Evolutionary conservation across 192 early-diverging fungal species (phyloP), one percentile per base, ranked within the genome.

Genomic region (Martensiomyces pterosporus): DNA sequence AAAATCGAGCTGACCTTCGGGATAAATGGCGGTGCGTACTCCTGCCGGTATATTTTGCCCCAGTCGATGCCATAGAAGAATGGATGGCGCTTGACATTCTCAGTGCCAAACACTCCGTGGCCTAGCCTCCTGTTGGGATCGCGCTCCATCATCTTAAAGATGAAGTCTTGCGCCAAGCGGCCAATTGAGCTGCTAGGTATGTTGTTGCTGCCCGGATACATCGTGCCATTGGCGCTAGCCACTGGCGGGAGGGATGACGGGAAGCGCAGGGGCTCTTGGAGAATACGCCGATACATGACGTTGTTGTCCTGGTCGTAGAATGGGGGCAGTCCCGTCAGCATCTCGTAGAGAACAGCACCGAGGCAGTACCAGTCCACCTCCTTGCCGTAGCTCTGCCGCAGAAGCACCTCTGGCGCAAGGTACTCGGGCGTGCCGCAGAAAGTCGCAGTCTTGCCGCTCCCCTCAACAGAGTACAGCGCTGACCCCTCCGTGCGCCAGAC

Each of bases 381-480:
- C 25, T 78, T 78, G 47, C 75, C 79, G 49, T 89, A 89, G 8
- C 78, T 69, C 47, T 84, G 64, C 4, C 80, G 78, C 47, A 75
- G 52, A 15, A 87, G 53, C 16, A 88, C 80, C 57, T 88, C 86
- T 21, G 86, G 86, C 1, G 86, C 85, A 38, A 88, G 65, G 39
- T 85, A 82, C 60, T 77, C 85, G 22, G 87, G 84, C 14, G 87
- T 89, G 7, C 87, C 87, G 71, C 87, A 89, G 51, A 89, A 87
- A 0, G 85, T 86, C 32, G 76, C 63, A 0, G 87, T 89, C 23
- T 80, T 85, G 48, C 76, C 79, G 18, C 79, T 79, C 33, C 70
- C 78, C 23, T 77, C 52, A 14, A 79, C 72, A 16, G 66, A 75
- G 24, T 71, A 71, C 44, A 73, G 43, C 9, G 69, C 50, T 3